Evolutionary conservation across 441 rosid species (phyloP), one percentile per base, ranked within the genome.

Genomic region (Pelargonium fulgidum): DNA sequence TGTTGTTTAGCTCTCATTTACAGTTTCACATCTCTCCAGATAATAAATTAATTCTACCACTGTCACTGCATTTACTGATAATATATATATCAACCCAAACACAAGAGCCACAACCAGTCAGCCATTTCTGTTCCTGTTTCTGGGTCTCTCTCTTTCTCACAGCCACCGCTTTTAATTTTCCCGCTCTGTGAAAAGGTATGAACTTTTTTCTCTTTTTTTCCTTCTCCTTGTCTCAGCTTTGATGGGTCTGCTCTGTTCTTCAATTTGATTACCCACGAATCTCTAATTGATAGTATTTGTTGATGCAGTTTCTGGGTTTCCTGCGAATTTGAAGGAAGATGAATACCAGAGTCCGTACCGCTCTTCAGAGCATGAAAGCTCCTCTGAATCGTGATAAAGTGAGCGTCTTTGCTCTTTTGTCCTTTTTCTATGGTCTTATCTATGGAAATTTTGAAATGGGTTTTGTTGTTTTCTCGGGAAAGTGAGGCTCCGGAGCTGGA

Each of bases 341-440:
- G 91, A 81, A 77, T 71, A 66, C 71, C 45, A 76, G 80, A 68
- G 78, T 14, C 50, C 73, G 81, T 69, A 63, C 79, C 16, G 62
- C 74, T 24, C 14, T 52, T 52, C 59, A 52, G 59, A 52, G 17
- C 20, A 52, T 52, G 72, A 74, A 75, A 67, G 71, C 73, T 81
- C 77, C 59, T 52, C 20, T 52, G 1, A 52, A 52, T 52, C 59
- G 59, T 52, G 59, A 12, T 52, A 13, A 52, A 52, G 59, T 52
- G 16, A 52, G 58, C 17, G 3, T 52, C 58, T n/a, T 52, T 52
- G 58, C 17, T n/a, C 6, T 16, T 3, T 14, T 52, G 14, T 52
- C 19, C 8, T 14, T n/a, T 52, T n/a, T 52, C 56, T 48, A 13
- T 11, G 56, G 8, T 2, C 3, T 33, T 33, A 33, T 33, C 39